Evolutionary conservation across 768 basidiomycete species (phyloP).

Genomic region (Panaeolus cyanescens): DNA sequence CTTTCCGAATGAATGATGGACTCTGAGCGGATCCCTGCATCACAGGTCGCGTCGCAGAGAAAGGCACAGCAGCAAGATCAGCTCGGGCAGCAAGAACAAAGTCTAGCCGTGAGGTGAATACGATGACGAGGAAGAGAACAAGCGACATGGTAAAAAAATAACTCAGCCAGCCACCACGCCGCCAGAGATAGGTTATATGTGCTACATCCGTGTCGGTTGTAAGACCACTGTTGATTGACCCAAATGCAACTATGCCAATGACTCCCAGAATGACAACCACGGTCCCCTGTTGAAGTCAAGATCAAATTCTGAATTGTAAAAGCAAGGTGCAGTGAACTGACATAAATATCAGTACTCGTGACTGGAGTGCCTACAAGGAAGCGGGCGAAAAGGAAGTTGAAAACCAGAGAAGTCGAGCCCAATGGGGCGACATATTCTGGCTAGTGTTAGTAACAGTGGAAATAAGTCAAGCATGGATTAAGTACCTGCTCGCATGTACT

Average conservation of each 20-base stretch:
- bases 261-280: constrained; percentile 82
- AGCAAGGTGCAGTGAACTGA: constrained; percentile 31
- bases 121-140: constrained; percentile 63
- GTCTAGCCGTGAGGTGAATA: constrained; percentile 74
- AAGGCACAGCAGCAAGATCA: constrained; percentile 65
- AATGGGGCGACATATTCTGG: constrained; percentile 95
- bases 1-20: constrained; percentile 1
- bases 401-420: constrained; percentile 90
- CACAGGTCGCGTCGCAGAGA: constrained; percentile 17
- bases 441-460: background rate
- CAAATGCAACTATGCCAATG: constrained; percentile 86
- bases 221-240: constrained; percentile 81
- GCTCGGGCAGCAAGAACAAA: constrained; percentile 68
- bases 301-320: background rate
- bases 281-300: constrained; percentile 59
- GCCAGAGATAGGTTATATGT: constrained; percentile 84
- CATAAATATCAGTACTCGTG: constrained; percentile 81
- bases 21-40: constrained; percentile 9
- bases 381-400: constrained; percentile 95
- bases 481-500: constrained; percentile 84
- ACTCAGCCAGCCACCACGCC: constrained; percentile 84
- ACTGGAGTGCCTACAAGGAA: constrained; percentile 87
- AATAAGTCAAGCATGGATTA: background rate
- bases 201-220: constrained; percentile 69
- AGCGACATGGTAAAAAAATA: constrained; percentile 84